phyloP scores from a whole-genome alignment of 2,329 filamentous ascomycete species.

The Penicillium janthinellum region DNA sequence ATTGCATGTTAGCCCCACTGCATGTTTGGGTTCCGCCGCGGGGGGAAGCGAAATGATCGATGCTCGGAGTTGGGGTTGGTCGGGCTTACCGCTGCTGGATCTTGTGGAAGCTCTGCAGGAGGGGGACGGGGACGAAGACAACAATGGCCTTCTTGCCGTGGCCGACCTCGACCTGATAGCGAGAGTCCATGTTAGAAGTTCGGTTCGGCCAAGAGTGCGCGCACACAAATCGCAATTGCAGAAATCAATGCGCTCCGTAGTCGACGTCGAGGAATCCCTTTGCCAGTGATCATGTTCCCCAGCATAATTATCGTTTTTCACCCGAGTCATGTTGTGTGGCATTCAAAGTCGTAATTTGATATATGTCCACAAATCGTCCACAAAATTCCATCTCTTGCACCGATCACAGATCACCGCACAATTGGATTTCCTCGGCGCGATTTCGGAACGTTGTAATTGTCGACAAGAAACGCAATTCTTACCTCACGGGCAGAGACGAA shows the following conservation, averaged over 20 bases:
- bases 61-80: background rate
- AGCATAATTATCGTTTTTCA: background rate
- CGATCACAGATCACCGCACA: constrained; percentile 14
- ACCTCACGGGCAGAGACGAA: constrained; percentile 99
- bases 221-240: constrained; percentile 13
- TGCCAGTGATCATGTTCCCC: background rate
- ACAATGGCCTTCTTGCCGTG: constrained; percentile 99
- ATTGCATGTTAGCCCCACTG: constrained; percentile 11
- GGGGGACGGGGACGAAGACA: constrained; percentile 99
- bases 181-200: constrained; percentile 33
- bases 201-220: constrained; percentile 15
- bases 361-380: constrained; percentile 16
- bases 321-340: background rate
- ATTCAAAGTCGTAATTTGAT: constrained; percentile 13
- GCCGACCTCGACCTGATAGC: constrained; percentile 94
- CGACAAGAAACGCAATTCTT: constrained; percentile 52
- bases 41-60: background rate
- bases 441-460: constrained; percentile 18
- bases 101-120: constrained; percentile 98
- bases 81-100: constrained; percentile 93
- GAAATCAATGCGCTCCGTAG: constrained; percentile 9
- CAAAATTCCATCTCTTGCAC: constrained; percentile 17
- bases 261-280: constrained; percentile 5
- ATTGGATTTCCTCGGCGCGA: constrained; percentile 21
- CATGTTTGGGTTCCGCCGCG: background rate